Percentiles rank a stretch among this genome's conserved stretches.
phyloP scores from a whole-genome alignment of 2,329 filamentous ascomycete genomes.

The Sporothrix inflata region DNA sequence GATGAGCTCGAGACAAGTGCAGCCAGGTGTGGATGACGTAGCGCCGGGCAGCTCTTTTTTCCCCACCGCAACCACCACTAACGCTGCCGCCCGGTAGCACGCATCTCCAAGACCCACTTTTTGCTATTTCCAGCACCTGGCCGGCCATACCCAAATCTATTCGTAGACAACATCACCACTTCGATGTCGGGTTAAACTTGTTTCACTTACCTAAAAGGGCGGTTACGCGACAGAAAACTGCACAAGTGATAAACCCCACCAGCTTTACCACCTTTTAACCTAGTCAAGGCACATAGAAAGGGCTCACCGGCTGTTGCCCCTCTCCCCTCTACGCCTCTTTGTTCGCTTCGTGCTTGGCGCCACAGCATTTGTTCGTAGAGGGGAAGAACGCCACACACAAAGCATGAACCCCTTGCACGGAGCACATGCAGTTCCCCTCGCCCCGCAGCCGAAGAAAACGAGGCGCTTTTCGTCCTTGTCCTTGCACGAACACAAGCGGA shows the following conservation, averaged over 20 bases:
- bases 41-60: not conserved
- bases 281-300: not conserved
- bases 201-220: not conserved
- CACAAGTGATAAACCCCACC: not conserved
- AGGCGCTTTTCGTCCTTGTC: not conserved
- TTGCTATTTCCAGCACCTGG: not conserved
- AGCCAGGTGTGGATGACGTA: constrained; percentile 2
- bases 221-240: not conserved
- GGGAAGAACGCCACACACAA: not conserved
- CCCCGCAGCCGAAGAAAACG: not conserved
- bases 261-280: not conserved
- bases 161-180: too few relatives aligned
- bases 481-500: not conserved
- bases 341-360: not conserved
- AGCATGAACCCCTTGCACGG: not conserved
- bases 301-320: not conserved
- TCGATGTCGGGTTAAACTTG: not conserved
- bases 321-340: not conserved
- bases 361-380: not conserved
- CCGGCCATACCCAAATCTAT: not conserved
- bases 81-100: not conserved
- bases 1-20: not conserved
- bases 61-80: not conserved
- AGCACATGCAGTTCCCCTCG: not conserved
- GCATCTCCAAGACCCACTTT: not conserved